phyloP scores from a whole-genome alignment of 306 rosid species.

The Adenanthera pavonina region DNA sequence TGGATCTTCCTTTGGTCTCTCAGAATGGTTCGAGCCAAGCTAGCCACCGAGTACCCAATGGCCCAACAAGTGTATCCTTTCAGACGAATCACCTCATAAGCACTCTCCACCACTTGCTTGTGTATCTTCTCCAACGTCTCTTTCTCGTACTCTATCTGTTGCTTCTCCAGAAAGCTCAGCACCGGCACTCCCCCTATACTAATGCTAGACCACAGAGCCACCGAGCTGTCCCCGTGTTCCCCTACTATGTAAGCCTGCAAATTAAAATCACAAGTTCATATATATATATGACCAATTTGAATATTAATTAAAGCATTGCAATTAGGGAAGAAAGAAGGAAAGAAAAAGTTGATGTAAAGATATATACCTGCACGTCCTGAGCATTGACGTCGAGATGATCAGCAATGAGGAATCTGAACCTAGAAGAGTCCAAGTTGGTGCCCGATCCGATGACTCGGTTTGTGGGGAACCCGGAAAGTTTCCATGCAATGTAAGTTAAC shows the following conservation, averaged over 20 bases:
- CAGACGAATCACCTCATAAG: conserved; percentile 75
- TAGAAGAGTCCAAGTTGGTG: conserved; percentile 84
- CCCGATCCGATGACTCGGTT: conserved; percentile 89
- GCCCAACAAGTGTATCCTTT: conserved; percentile 98
- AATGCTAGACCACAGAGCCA: conserved; percentile 93
- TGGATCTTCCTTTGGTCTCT: conserved; percentile 88
- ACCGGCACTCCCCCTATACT: conserved; percentile 86
- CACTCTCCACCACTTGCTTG: conserved; percentile 65
- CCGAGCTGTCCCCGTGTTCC: conserved; percentile 96
- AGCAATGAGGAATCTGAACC: conserved; percentile 82
- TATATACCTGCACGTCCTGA: conserved; percentile 91
- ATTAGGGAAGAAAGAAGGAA: neutral
- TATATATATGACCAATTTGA: too few relatives aligned
- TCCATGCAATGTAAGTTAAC: conserved; percentile 84
- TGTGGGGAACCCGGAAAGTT: conserved; percentile 81
- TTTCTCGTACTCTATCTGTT: conserved; percentile 74
- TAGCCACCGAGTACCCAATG: conserved; percentile 83
- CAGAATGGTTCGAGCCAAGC: conserved; percentile 59
- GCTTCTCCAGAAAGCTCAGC: conserved; percentile 73
- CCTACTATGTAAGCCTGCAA: conserved; percentile 83
- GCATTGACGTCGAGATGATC: conserved; percentile 91
- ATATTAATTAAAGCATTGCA: too few relatives aligned
- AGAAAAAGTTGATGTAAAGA: too few relatives aligned
- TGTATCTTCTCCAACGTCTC: conserved; percentile 79
- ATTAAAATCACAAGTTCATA: neutral